phyloP scores from a whole-genome alignment of 2,329 filamentous ascomycete genomes.

The Purpureocillium takamizusanense region DNA sequence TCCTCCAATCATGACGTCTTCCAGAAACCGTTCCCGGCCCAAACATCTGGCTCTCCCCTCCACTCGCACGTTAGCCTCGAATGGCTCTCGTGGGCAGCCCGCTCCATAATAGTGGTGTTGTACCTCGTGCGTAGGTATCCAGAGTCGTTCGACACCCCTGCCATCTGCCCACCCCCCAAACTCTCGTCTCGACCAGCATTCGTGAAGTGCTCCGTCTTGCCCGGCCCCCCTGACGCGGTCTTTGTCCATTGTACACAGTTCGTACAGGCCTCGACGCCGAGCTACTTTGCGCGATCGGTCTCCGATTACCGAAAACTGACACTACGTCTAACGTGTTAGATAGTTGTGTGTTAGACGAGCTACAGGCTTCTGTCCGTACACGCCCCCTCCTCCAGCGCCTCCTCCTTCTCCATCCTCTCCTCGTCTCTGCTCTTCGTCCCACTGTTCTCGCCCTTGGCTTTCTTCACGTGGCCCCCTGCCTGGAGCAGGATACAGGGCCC shows the following conservation, averaged over 20 bases:
- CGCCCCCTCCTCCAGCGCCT: constrained; percentile 8
- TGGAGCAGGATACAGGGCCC: too few species aligned
- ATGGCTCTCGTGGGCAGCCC: too few species aligned
- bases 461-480: neutral
- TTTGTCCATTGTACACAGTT: too few species aligned
- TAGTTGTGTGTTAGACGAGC: constrained; percentile 5
- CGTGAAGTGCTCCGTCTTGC: too few species aligned
- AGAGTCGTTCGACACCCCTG: neutral
- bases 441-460: neutral
- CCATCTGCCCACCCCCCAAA: neutral
- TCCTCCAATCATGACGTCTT: constrained; percentile 4
- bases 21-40: neutral
- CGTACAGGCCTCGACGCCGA: too few species aligned
- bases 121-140: too few species aligned
- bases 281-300: neutral
- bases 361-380: constrained; percentile 3
- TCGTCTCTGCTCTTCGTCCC: neutral
- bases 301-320: constrained; percentile 9
- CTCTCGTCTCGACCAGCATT: neutral
- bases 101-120: too few species aligned
- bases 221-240: too few species aligned
- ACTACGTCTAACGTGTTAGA: constrained; percentile 10
- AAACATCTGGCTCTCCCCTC: constrained; percentile 1
- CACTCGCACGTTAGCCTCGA: too few species aligned
- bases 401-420: constrained; percentile 1